Percentiles rank a stretch among this genome's conserved stretches.
These are phyloP conservation scores for Euphorbia peplus DNA, from an alignment of 345 rosid species.

Conservation along the genomic window DNA sequence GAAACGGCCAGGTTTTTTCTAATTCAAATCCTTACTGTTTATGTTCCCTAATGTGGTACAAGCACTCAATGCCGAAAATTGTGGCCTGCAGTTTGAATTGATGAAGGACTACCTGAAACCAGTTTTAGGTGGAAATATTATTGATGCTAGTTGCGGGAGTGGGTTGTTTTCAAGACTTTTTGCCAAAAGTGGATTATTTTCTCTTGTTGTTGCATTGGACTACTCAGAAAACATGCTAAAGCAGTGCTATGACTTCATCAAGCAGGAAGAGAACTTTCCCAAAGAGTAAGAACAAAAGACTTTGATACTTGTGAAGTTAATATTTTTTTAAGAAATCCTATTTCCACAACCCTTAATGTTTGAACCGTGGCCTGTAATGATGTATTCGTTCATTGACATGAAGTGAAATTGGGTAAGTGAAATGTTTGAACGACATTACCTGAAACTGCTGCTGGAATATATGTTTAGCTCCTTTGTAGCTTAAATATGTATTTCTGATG, in stretches of 20 bases:
- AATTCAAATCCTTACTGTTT: not conserved
- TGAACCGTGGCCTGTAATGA: not conserved
- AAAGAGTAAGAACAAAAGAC: constrained; percentile 47
- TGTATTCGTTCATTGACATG: not conserved
- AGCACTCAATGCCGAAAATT: constrained; percentile 11
- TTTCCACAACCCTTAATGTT: not conserved
- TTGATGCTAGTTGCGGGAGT: constrained; percentile 93
- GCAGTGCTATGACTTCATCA: constrained; percentile 65
- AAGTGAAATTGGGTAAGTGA: not conserved
- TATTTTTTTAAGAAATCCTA: not conserved
- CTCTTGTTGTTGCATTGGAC: constrained; percentile 71
- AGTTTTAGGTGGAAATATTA: constrained; percentile 69
- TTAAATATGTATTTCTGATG: constrained; percentile 12
- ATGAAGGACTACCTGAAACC: constrained; percentile 67
- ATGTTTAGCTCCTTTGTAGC: not conserved
- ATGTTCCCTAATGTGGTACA: constrained; percentile 6
- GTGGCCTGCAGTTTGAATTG: constrained; percentile 62
- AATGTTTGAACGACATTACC: not conserved
- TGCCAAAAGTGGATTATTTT: constrained; percentile 67
- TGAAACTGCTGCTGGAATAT: not conserved
- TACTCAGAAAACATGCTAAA: constrained; percentile 85
- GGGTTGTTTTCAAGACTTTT: constrained; percentile 80
- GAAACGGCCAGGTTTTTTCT: not conserved
- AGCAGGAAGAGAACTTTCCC: constrained; percentile 61
- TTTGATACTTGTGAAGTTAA: not conserved